phyloP scores from a whole-genome alignment of 352 stramenopile genomes.

The Phytophthora agathidicida region DNA sequence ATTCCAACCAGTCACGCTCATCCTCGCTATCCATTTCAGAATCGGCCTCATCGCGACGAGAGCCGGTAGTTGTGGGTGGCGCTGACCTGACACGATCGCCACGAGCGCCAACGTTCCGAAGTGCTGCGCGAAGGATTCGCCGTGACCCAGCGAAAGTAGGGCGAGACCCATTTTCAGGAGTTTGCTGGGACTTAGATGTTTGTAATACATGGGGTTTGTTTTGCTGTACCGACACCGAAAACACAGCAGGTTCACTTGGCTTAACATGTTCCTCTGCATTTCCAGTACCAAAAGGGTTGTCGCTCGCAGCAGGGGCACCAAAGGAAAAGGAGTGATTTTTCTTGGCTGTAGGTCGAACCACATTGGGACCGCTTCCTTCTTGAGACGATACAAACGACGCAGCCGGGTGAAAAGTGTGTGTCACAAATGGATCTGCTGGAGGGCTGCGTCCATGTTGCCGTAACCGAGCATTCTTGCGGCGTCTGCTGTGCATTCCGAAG shows the following conservation, averaged over 20 bases:
- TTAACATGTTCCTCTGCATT: not conserved
- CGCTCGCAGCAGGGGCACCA: not conserved
- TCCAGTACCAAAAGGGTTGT: not conserved
- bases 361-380: conserved; percentile 2
- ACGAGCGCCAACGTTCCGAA: conserved; percentile 24
- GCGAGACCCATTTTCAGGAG: not conserved
- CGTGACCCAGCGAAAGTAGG: conserved; percentile 31
- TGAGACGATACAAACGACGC: conserved; percentile 13
- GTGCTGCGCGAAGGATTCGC: conserved; percentile 39
- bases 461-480: conserved; percentile 39
- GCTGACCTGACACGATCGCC: conserved; percentile 23
- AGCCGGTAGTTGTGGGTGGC: not conserved
- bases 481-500: conserved; percentile 32
- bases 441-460: conserved; percentile 31
- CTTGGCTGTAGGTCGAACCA: conserved; percentile 9
- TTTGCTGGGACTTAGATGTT: conserved; percentile 3
- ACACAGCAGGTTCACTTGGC: not conserved
- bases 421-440: conserved; percentile 56
- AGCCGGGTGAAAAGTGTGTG: conserved; percentile 36
- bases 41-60: conserved; percentile 17
- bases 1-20: conserved; percentile 59
- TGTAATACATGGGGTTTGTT: not conserved
- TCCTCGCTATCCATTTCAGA: conserved; percentile 41
- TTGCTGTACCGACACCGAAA: not conserved
- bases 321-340: conserved; percentile 8